Evolutionary conservation across 345 rosid species (phyloP).

Genomic region (Moricandia moricandioides): DNA sequence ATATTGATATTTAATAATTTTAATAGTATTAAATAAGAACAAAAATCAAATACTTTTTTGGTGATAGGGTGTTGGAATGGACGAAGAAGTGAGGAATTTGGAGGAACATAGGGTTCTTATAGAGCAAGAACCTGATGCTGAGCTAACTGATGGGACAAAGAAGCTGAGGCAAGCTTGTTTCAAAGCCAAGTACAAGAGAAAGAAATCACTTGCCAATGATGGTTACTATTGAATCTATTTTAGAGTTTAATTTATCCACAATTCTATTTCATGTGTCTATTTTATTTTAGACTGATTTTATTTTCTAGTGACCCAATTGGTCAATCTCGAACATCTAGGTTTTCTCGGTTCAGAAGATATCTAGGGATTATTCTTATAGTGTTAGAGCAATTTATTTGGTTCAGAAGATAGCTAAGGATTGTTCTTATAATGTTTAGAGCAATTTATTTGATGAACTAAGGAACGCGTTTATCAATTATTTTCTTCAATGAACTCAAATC

Average conservation of each 20-base stretch:
- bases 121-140: conserved; percentile 45
- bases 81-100: conserved; percentile 40
- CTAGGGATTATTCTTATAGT: neutral
- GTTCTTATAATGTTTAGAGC: too few relatives aligned
- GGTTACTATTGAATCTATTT: neutral
- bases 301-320: conserved; percentile 2
- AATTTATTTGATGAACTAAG: too few relatives aligned
- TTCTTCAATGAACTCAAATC: too few relatives aligned
- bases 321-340: conserved; percentile 8
- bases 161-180: conserved; percentile 63
- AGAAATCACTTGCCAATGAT: conserved; percentile 33
- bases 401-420: too few relatives aligned
- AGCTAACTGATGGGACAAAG: conserved; percentile 49
- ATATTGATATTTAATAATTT: too few relatives aligned
- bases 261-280: neutral
- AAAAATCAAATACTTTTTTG: neutral
- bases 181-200: conserved; percentile 63
- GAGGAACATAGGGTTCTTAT: conserved; percentile 50
- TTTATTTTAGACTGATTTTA: neutral
- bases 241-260: neutral
- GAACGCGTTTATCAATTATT: too few relatives aligned
- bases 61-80: conserved; percentile 49
- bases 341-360: neutral
- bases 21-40: too few relatives aligned
- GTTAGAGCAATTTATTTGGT: neutral